phyloP scores from a whole-genome alignment of 2,329 filamentous ascomycete genomes.

The Sporothrix euskadiensis region DNA sequence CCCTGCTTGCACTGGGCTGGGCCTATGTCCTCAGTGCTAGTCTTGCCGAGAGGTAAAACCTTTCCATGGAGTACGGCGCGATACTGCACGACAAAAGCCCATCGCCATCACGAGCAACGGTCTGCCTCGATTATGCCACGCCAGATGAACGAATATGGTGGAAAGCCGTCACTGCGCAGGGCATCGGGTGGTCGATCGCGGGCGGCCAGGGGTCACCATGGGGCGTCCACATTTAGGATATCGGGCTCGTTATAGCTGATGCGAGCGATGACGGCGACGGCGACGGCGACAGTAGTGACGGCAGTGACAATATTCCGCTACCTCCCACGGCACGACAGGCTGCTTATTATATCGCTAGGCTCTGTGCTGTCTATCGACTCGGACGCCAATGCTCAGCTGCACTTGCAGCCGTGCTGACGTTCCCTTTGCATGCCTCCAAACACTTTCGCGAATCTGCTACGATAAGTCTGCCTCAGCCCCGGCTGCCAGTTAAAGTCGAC shows the following conservation, averaged over 20 bases:
- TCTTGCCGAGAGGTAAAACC: slow-evolving; percentile 26
- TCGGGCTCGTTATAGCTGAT: neutral
- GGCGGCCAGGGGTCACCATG: slow-evolving; percentile 15
- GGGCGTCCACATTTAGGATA: slow-evolving; percentile 20
- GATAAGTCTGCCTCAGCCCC: slow-evolving; percentile 23
- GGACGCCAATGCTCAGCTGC: slow-evolving; percentile 26
- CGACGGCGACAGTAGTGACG: neutral
- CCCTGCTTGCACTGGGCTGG: slow-evolving; percentile 27
- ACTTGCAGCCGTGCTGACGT: slow-evolving; percentile 24
- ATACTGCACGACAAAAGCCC: neutral
- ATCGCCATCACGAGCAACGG: neutral
- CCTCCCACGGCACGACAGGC: slow-evolving; percentile 26
- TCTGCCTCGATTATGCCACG: slow-evolving; percentile 1
- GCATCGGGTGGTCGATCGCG: slow-evolving; percentile 17
- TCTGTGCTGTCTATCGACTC: slow-evolving; percentile 26
- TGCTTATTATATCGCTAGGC: slow-evolving; percentile 25
- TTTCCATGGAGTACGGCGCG: slow-evolving; percentile 7
- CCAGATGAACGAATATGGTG: slow-evolving; percentile 23
- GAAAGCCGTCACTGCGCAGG: slow-evolving; percentile 14
- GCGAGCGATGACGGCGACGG: neutral
- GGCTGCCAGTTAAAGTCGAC: neutral
- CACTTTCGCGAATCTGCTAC: neutral
- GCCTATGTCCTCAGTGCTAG: slow-evolving; percentile 27
- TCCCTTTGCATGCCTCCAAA: slow-evolving; percentile 16
- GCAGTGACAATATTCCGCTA: neutral